These are phyloP conservation scores for Scedosporium aurantiacum DNA, from an alignment of 2,329 filamentous ascomycete genomes.

Conservation along the genomic window DNA sequence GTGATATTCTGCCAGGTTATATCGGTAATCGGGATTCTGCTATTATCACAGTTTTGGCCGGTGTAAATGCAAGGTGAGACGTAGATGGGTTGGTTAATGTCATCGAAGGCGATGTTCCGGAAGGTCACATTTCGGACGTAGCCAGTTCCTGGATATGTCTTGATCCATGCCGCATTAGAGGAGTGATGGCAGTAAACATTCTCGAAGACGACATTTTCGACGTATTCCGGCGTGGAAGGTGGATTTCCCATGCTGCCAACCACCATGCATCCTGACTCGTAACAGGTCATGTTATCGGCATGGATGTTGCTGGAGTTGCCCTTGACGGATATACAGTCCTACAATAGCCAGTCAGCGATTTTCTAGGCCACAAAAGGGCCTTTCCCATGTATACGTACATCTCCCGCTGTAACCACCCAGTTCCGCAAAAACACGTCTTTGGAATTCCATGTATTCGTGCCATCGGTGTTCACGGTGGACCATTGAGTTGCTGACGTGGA, in stretches of 20 bases:
- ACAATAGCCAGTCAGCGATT: slow-evolving; percentile 27
- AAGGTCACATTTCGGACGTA: slow-evolving; percentile 21
- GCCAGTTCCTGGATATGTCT: slow-evolving; percentile 27
- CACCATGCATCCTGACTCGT: slow-evolving; percentile 40
- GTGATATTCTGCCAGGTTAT: slow-evolving; percentile 17
- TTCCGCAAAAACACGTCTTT: slow-evolving; percentile 38
- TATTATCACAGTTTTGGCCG: slow-evolving; percentile 23
- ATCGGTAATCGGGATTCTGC: slow-evolving; percentile 19
- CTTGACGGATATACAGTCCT: slow-evolving; percentile 42
- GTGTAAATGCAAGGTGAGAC: slow-evolving; percentile 23
- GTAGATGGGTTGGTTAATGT: slow-evolving; percentile 19
- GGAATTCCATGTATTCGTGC: slow-evolving; percentile 40
- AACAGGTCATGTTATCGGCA: slow-evolving; percentile 36
- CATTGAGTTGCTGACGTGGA: slow-evolving; percentile 26
- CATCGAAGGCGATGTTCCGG: slow-evolving; percentile 18
- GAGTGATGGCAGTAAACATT: slow-evolving; percentile 4
- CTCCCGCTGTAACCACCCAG: slow-evolving; percentile 40
- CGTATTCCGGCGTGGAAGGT: slow-evolving; percentile 12
- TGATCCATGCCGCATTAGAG: slow-evolving; percentile 6
- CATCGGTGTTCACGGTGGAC: slow-evolving; percentile 28
- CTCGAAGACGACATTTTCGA: slow-evolving; percentile 5
- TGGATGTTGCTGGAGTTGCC: slow-evolving; percentile 44
- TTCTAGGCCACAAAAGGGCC: not conserved
- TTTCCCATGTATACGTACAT: slow-evolving; percentile 19
- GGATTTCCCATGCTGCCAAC: slow-evolving; percentile 49